These are phyloP conservation scores for Parsonsia alboflavescens DNA, from an alignment of 257 asterid genomes.

Conservation along the genomic window DNA sequence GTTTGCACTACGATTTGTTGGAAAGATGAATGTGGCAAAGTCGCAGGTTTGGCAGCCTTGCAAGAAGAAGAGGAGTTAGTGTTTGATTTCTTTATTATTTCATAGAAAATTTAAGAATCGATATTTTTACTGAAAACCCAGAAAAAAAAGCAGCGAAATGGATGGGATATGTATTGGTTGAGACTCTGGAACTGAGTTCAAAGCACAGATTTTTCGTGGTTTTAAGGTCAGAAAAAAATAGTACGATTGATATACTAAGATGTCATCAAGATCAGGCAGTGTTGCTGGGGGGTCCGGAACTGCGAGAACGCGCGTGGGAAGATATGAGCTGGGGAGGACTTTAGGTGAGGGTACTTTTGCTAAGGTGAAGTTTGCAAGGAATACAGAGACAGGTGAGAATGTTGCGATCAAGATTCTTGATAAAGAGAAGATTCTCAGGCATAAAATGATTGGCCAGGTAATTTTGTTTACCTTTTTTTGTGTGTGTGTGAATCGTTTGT, in stretches of 20 bases:
- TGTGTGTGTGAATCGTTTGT: background rate
- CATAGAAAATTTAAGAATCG: constrained; percentile 1
- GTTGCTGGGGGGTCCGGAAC: constrained; percentile 26
- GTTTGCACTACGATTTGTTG: background rate
- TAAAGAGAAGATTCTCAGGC: constrained; percentile 83
- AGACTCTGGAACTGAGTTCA: constrained; percentile 1
- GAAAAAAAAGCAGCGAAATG: constrained; percentile 10
- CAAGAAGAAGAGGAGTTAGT: constrained; percentile 77
- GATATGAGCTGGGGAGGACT: constrained; percentile 89
- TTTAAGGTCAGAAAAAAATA: constrained; percentile 11
- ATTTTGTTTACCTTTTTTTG: background rate
- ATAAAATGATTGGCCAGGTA: constrained; percentile 93
- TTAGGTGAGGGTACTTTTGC: constrained; percentile 91
- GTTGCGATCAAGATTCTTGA: constrained; percentile 96
- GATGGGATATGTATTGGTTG: constrained; percentile 52
- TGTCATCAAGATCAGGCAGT: constrained; percentile 54
- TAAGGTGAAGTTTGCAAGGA: constrained; percentile 88
- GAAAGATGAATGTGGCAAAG: constrained; percentile 58
- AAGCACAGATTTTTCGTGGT: constrained; percentile 12
- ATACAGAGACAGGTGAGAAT: constrained; percentile 63
- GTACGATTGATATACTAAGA: constrained; percentile 23
- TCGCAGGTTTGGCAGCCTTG: constrained; percentile 97
- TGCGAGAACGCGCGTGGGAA: constrained; percentile 77
- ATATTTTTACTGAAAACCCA: background rate
- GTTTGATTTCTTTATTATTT: constrained; percentile 11